A percentile compares a stretch with the other conserved stretches of the same genome.
Evolutionary conservation across 208 protist species (phyloP).

Genomic region (Acanthamoeba triangularis): DNA sequence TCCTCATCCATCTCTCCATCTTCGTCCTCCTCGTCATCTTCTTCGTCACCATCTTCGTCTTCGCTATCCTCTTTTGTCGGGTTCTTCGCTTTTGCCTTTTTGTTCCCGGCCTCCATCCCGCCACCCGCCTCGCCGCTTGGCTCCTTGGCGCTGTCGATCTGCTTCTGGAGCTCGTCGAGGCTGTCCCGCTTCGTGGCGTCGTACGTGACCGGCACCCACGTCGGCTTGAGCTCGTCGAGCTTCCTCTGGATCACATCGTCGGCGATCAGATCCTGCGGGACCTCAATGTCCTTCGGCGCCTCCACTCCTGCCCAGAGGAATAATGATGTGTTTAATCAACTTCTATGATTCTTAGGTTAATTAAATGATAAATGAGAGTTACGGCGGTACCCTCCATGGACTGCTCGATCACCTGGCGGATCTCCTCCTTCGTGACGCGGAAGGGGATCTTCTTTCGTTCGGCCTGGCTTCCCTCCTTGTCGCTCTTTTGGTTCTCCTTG

Average conservation of each 20-base stretch:
- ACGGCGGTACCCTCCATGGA: background rate
- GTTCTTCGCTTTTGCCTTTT: background rate
- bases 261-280: slow-evolving; percentile 8
- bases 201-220: background rate
- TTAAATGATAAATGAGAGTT: background rate
- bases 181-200: background rate
- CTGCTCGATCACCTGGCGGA: background rate
- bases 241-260: slow-evolving; percentile 36
- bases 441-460: background rate
- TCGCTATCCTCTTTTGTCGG: background rate
- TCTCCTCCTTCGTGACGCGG: slow-evolving; percentile 21
- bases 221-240: background rate
- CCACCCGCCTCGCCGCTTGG: background rate
- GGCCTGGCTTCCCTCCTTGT: background rate
- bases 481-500: background rate
- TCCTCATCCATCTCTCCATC: background rate
- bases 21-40: background rate
- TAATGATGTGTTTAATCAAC: background rate
- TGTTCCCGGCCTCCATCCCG: background rate
- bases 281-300: slow-evolving; percentile 24
- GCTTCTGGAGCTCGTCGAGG: slow-evolving; percentile 4
- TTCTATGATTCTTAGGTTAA: background rate
- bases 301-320: background rate
- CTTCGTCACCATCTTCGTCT: background rate
- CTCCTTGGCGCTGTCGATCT: background rate